Conservation (phyloP, 2,329 filamentous ascomycete species). For the Sarocladiaceae sp. region DNA sequence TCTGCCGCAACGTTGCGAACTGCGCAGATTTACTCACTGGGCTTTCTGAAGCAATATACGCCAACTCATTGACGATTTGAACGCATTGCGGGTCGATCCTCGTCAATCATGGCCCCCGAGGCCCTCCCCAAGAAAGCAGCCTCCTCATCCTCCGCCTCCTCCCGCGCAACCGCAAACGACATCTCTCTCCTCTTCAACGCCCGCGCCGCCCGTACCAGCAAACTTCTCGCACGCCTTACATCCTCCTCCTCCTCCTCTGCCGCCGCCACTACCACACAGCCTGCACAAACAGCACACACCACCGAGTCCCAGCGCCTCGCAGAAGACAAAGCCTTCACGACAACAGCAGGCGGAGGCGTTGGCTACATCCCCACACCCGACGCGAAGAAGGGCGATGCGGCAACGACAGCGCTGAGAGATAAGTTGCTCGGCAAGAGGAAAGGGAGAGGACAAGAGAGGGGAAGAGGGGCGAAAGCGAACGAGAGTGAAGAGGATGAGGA, state of each 20-base stretch:
- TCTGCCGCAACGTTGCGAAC: background rate
- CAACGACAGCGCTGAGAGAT: slow-evolving; percentile 21
- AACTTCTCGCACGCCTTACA: slow-evolving; percentile 14
- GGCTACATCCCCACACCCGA: slow-evolving; percentile 28
- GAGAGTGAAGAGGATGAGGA: slow-evolving; percentile 21
- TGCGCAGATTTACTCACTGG: background rate
- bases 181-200: slow-evolving; percentile 33
- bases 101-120: slow-evolving; percentile 10
- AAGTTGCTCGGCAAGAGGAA: slow-evolving; percentile 21
- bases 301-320: slow-evolving; percentile 14
- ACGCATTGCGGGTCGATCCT: no score
- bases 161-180: slow-evolving; percentile 32
- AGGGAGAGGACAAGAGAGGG: slow-evolving; percentile 27
- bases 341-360: slow-evolving; percentile 36
- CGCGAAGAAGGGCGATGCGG: slow-evolving; percentile 13
- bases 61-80: background rate
- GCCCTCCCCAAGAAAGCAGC: slow-evolving; percentile 13
- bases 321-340: slow-evolving; percentile 8
- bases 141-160: slow-evolving; percentile 27
- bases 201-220: slow-evolving; percentile 24
- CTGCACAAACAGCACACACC: slow-evolving; percentile 13
- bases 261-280: slow-evolving; percentile 10
- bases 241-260: slow-evolving; percentile 13
- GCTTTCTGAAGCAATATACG: background rate
- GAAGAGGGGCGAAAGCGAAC: slow-evolving; percentile 23